Evolutionary conservation across 2,329 filamentous ascomycete species (phyloP), one percentile per base, ranked within the genome.

Genomic region (Fusarium caatingaense): DNA sequence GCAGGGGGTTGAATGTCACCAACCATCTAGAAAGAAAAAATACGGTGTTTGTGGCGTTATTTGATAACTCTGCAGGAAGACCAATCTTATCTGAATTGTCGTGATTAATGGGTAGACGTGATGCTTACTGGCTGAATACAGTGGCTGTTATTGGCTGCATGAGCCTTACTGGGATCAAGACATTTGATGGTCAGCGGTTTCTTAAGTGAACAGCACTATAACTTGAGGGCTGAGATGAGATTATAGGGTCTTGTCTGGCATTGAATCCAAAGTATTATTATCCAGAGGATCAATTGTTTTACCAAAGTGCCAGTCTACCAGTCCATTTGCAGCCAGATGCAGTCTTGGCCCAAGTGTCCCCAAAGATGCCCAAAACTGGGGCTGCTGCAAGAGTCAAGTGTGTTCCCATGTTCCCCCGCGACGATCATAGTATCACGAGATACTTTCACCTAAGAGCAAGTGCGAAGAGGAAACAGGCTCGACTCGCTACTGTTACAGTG

Each of bases 371-470:
- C 45, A 54, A 56, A 28, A 27, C 37, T 41, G 44, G 44, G 30
- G 27, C 32, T 59, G 37, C 34, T 49, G 49, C 56, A 53, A 37
- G 42, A 68, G 45, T 66, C 66, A 37, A 37, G 18, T 37, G 28
- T 30, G 34, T 65, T 60, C 56, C 50, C 63, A 63, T n/a, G 23
- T 48, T 50, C 66, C 41, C 56, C 63, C 50, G 25, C 44, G 45
- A 45, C 55, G 59, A 72, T 73, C 55, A 34, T 51, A 37, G 34
- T 37, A 75, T 75, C 70, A 75, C 72, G 72, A 75, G 60, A 75
- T 73, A 63, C 60, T 68, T 74, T 74, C 70, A 75, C 72, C 62
- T 74, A 75, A 75, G 58, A 66, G 32, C 32, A 57, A 28, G 42
- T 40, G 30, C 13, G 54, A 45, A 32, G 12, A 32, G 18, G 34